Evolutionary conservation across 2,329 filamentous ascomycete genomes (phyloP).

Genomic region (Penicillium corylophilum): DNA sequence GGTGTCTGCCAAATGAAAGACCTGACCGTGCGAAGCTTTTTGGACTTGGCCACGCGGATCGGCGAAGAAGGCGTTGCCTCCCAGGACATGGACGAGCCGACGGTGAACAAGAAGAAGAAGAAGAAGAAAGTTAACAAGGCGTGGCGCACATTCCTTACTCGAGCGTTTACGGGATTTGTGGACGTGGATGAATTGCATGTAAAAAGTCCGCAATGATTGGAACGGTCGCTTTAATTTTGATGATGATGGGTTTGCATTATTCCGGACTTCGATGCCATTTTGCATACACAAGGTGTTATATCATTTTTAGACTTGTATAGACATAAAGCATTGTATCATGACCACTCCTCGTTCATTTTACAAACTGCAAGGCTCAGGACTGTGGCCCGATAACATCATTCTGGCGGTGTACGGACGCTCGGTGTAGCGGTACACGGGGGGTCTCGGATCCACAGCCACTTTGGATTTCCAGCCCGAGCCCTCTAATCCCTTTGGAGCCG

Average conservation of each 20-base stretch:
- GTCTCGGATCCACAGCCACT: neutral
- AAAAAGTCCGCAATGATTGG: neutral
- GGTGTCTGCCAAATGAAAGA: constrained; percentile 72
- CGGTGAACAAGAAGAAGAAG: constrained; percentile 38
- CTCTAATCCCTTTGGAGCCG: too few relatives aligned
- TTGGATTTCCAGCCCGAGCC: neutral
- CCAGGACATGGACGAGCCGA: constrained; percentile 20
- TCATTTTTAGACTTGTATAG: neutral
- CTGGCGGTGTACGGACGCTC: constrained; percentile 15
- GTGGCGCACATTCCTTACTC: constrained; percentile 74
- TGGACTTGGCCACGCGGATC: constrained; percentile 78
- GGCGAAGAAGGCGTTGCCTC: constrained; percentile 48
- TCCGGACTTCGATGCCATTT: constrained; percentile 2
- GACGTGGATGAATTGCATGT: constrained; percentile 61
- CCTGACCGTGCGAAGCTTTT: constrained; percentile 77
- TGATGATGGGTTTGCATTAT: constrained; percentile 9
- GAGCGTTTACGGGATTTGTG: constrained; percentile 77
- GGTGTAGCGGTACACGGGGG: constrained; percentile 2
- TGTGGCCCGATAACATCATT: constrained; percentile 15
- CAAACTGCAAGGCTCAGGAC: neutral
- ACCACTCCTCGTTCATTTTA: neutral
- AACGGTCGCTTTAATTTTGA: neutral
- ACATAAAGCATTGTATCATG: neutral
- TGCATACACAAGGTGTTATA: constrained; percentile 8
- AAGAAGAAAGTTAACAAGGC: constrained; percentile 56